These are phyloP conservation scores for Haplosporangium gracile DNA, from an alignment of 192 early-diverging fungal genomes.

Conservation along the genomic window DNA sequence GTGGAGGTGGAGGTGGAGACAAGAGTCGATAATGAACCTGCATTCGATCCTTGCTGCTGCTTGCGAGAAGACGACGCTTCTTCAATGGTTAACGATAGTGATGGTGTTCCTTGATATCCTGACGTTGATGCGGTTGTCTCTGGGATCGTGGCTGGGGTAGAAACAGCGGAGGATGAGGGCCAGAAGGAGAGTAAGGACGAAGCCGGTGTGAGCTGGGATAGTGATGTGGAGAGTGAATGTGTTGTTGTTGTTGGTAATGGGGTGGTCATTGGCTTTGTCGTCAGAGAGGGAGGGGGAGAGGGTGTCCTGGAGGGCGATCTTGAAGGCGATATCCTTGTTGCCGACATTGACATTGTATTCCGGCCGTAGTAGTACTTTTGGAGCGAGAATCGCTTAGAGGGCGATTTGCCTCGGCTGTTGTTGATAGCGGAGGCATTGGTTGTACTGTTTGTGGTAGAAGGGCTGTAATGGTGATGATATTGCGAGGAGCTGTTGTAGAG, in stretches of 20 bases:
- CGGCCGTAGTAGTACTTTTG: conserved; percentile 56
- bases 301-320: conserved; percentile 41
- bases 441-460: neutral
- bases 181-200: neutral
- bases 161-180: conserved; percentile 12
- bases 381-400: conserved; percentile 47
- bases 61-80: neutral
- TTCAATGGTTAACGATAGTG: conserved; percentile 14
- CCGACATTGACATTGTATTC: conserved; percentile 30
- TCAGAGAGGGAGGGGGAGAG: conserved; percentile 23
- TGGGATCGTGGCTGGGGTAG: conserved; percentile 19
- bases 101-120: conserved; percentile 19
- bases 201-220: conserved; percentile 20
- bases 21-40: conserved; percentile 50
- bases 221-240: neutral
- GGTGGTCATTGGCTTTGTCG: too few species aligned
- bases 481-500: conserved; percentile 10
- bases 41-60: conserved; percentile 31
- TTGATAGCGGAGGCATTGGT: neutral
- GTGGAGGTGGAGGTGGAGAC: neutral
- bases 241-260: conserved; percentile 2
- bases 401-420: conserved; percentile 27
- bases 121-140: conserved; percentile 33
- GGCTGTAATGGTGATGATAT: neutral
- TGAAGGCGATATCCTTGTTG: conserved; percentile 30